Base-by-base conservation (phyloP, 257 asterid genomes). In the Capsicum chinense region DNA sequence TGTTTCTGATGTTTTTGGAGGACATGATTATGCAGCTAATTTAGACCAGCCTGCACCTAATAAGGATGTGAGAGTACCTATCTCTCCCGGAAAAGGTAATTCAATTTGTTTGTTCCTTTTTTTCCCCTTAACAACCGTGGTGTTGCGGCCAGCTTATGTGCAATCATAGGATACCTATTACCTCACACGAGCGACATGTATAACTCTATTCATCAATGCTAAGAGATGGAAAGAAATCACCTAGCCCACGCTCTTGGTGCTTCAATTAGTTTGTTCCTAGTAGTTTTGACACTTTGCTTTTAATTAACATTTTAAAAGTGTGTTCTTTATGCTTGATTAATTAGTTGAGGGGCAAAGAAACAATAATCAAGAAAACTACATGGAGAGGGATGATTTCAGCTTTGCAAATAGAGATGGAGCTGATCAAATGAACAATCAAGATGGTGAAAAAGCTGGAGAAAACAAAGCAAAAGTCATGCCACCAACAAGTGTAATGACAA, bases 401-500 rank as follows among this genome's bases (percentile, higher is more conserved):
- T 90, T 90, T 83, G 94, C 92, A 17, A 93, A 93, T 74, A 92
- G 89, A 84, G 93, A 85, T 13, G 88, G 70, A 74, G 83, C 39
- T 47, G 80, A 69, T 42, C 79, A 56, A 70, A 84, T 85, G 88
- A 88, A 60, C 84, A 84, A 84, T 69, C 83, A 82, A 84, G 93
- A 82, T 54, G 91, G 84, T 56, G 92, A 84, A 13, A 87, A 88
- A 70, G 82, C 64, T 37, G 97, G 89, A 17, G 96, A 86, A 58
- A 90, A 86, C 83, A 89, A 89, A 83, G 88, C 73, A 42, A 91
- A 90, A 83, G 89, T 89, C 76, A 93, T 93, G 98, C 98, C 99
- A 78, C 99, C 99, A 19, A 86, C 98, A 33, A 94, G 97, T 85
- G 99, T 96, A 54, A 94, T 96, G 99, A 96, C 99, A 48, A 93